Evolutionary conservation across 2,329 filamentous ascomycete species (phyloP).

Genomic region (Claviceps paspali): DNA sequence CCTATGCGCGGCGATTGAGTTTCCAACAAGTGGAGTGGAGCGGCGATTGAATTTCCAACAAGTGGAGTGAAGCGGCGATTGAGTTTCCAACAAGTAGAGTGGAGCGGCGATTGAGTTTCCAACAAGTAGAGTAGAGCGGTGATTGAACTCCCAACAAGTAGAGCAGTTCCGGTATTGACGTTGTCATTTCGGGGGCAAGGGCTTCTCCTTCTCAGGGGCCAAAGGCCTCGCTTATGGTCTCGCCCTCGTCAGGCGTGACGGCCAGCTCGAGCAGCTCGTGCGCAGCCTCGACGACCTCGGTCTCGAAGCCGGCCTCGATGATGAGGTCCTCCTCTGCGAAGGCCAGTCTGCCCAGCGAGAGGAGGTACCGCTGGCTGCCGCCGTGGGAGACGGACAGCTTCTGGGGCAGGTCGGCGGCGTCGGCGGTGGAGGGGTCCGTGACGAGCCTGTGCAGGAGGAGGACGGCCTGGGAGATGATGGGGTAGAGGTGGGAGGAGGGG

Average conservation of each 20-base stretch:
- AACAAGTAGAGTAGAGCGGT: no score
- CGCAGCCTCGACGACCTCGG: slow-evolving; percentile 66
- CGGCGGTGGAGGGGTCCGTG: slow-evolving; percentile 30
- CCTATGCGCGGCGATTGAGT: no score
- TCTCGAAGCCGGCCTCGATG: slow-evolving; percentile 60
- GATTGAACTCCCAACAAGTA: no score
- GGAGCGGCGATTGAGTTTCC: no score
- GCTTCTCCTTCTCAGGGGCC: slow-evolving; percentile 13
- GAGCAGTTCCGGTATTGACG: no score
- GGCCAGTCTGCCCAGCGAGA: slow-evolving; percentile 68
- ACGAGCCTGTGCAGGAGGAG: slow-evolving; percentile 36
- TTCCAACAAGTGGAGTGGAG: no score
- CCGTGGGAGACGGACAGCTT: slow-evolving; percentile 58
- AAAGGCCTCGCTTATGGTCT: slow-evolving; percentile 27
- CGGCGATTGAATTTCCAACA: no score
- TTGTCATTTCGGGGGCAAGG: no score
- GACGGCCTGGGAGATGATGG: slow-evolving; percentile 33
- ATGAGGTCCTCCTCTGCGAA: slow-evolving; percentile 68
- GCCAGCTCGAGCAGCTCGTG: slow-evolving; percentile 67
- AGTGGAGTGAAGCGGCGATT: no score
- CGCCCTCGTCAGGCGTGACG: slow-evolving; percentile 58
- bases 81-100: no score
- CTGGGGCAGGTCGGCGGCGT: slow-evolving; percentile 44
- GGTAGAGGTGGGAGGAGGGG: slow-evolving; percentile 18
- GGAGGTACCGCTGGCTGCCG: slow-evolving; percentile 66